Base-by-base conservation (phyloP, 2,329 filamentous ascomycete genomes). In the Aphanoascus verrucosus region DNA sequence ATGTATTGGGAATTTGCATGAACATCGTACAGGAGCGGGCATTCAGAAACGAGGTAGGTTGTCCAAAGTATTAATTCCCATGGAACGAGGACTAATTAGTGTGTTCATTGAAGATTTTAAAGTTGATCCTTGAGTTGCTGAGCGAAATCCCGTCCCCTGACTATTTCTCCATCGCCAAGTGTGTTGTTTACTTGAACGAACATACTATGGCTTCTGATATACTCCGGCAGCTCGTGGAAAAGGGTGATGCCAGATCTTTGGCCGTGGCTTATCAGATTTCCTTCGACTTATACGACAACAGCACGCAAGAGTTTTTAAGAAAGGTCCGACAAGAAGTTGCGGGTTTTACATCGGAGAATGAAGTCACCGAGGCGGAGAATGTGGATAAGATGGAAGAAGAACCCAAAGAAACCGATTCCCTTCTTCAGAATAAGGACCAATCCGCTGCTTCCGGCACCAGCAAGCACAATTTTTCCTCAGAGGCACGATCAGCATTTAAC, bases 241-340 rank as follows among this genome's bases (percentile, higher is more conserved):
- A 86, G 59, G 87, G 83, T 5, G 87, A 94, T 60, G 77, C 82
- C 49, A 82, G 82, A 56, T 89, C 88, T 0, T 80, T 88, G 14
- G 86, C 90, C 17, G 85, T 88, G 48, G 93, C 93, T 15, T 98
- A 97, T 69, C 93, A 98, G 68, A 94, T 98, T 54, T 93, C 91
- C 1, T 98, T 98, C 64, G 93, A 98, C 64, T 78, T 98, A 5
- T 97, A 96, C 70, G 93, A 98, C 72, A 98, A 98, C 65, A 93
- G 93, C 61, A 97, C 93, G 0, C 93, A 98, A 64, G 93, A 97
- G 67, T 98, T 98, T 63, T 72, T 98, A 20, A 83, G 84, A 60
- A 96, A 93, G 71, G 87, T 98, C 43, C 84, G 91, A 64, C 82
- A 86, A 55, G 83, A 87, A 44, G 75, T 97, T 32, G 87, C 89